Percentiles rank a stretch among this genome's conserved stretches.
These are phyloP conservation scores for Teunomyces kruisii DNA, from an alignment of 805 yeast species.

Conservation along the genomic window DNA sequence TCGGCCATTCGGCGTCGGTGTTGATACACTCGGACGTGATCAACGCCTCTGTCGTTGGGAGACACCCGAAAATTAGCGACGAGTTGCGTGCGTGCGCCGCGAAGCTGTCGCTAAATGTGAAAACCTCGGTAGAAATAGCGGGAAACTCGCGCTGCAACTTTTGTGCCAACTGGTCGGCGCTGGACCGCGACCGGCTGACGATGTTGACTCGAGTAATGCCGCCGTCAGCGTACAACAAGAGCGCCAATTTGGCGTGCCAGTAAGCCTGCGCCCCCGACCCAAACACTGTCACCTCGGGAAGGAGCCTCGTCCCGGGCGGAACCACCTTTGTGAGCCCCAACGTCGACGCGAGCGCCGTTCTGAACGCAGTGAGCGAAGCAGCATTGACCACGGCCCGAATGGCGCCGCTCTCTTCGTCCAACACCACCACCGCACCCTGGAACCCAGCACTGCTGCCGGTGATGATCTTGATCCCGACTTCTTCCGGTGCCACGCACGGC, in stretches of 20 bases:
- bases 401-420: slow-evolving; percentile 52
- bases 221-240: slow-evolving; percentile 35
- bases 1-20: slow-evolving; percentile 23
- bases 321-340: slow-evolving; percentile 42
- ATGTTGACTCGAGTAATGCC: slow-evolving; percentile 41
- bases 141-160: slow-evolving; percentile 26
- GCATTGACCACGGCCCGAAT: slow-evolving; percentile 58
- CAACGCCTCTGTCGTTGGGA: slow-evolving; percentile 54
- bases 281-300: slow-evolving; percentile 39
- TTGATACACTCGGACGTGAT: slow-evolving; percentile 33
- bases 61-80: slow-evolving; percentile 56
- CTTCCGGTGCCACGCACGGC: slow-evolving; percentile 57
- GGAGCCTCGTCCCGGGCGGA: slow-evolving; percentile 21
- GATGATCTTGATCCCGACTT: slow-evolving; percentile 60
- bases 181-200: slow-evolving; percentile 43
- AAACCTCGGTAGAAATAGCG: slow-evolving; percentile 19
- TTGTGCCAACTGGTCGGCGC: slow-evolving; percentile 33
- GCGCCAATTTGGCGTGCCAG: slow-evolving; percentile 57
- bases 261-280: slow-evolving; percentile 66
- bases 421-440: slow-evolving; percentile 53
- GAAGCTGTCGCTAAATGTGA: slow-evolving; percentile 16
- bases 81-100: slow-evolving; percentile 32
- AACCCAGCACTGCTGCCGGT: slow-evolving; percentile 59
- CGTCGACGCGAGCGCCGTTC: slow-evolving; percentile 62
- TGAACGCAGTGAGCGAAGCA: slow-evolving; percentile 58